A percentile compares a stretch with the other conserved stretches of the same genome.
These are phyloP conservation scores for Plasmodium ovale DNA, from an alignment of 169 alveolate species.

Conservation along the genomic window DNA sequence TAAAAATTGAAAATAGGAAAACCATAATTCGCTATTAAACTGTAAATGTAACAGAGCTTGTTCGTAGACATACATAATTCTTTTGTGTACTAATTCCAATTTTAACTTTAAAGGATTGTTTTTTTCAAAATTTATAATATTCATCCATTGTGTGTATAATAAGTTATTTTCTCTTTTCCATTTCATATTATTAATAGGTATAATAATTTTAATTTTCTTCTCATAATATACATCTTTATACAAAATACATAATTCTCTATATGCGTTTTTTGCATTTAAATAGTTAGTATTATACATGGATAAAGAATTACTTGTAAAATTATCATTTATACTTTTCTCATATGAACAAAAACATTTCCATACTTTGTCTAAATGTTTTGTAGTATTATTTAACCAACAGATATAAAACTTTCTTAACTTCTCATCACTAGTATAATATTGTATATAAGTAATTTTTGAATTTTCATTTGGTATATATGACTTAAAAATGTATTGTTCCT, in stretches of 20 bases:
- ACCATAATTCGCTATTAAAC: slow-evolving; percentile 81
- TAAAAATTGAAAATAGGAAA: slow-evolving; percentile 82
- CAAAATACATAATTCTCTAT: slow-evolving; percentile 33
- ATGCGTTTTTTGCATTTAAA: slow-evolving; percentile 67
- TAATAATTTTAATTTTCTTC: slow-evolving; percentile 63
- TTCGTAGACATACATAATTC: slow-evolving; percentile 79
- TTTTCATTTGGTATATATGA: slow-evolving; percentile 41
- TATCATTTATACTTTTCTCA: slow-evolving; percentile 38
- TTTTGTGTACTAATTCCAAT: slow-evolving; percentile 59
- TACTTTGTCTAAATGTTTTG: slow-evolving; percentile 81
- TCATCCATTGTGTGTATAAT: slow-evolving; percentile 77
- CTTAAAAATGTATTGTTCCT: slow-evolving; percentile 81
- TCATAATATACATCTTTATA: slow-evolving; percentile 66
- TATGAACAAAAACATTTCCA: slow-evolving; percentile 83
- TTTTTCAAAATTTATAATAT: slow-evolving; percentile 83
- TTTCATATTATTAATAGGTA: slow-evolving; percentile 76
- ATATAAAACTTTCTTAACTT: slow-evolving; percentile 45
- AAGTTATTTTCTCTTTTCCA: slow-evolving; percentile 62
- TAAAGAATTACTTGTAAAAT: slow-evolving; percentile 36
- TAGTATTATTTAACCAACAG: slow-evolving; percentile 81
- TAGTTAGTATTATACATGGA: slow-evolving; percentile 44
- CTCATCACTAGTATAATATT: slow-evolving; percentile 60
- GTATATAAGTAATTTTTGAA: slow-evolving; percentile 25
- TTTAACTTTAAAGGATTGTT: slow-evolving; percentile 78
- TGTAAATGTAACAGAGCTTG: slow-evolving; percentile 80